Evolutionary conservation across 2,329 filamentous ascomycete genomes (phyloP).

Genomic region (Fusarium sp.): DNA sequence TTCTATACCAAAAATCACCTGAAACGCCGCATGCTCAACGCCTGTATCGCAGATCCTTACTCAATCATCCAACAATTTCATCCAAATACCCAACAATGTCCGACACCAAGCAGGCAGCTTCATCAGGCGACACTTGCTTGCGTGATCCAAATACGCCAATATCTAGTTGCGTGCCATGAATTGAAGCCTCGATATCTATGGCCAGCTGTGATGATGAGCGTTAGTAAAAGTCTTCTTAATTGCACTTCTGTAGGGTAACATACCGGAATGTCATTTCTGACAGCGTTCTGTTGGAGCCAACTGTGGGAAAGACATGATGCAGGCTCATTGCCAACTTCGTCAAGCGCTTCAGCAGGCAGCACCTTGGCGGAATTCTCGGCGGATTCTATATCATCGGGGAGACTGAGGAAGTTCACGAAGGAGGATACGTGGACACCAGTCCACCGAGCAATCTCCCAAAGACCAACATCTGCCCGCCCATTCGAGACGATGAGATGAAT

Average conservation of each 20-base stretch:
- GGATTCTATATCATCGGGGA: constrained; percentile 50
- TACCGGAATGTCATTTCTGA: constrained; percentile 46
- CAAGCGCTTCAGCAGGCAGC: neutral
- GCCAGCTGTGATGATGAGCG: constrained; percentile 47
- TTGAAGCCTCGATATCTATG: constrained; percentile 55
- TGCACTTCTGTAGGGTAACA: constrained; percentile 5
- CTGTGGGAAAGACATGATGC: constrained; percentile 6
- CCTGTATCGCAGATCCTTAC: neutral
- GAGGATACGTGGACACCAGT: constrained; percentile 77
- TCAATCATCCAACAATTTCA: neutral
- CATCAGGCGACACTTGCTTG: constrained; percentile 40
- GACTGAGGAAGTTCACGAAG: constrained; percentile 84
- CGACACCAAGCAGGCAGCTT: constrained; percentile 42
- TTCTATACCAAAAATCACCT: neutral
- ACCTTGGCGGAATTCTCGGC: constrained; percentile 9
- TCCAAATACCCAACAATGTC: constrained; percentile 39
- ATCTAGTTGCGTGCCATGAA: constrained; percentile 48
- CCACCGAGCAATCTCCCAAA: constrained; percentile 81
- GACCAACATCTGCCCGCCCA: constrained; percentile 66
- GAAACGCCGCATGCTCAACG: neutral
- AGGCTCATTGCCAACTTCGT: neutral
- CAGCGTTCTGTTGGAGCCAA: constrained; percentile 38
- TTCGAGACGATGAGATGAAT: constrained; percentile 68
- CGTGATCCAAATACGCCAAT: constrained; percentile 56
- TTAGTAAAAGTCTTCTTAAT: neutral